Evolutionary conservation across 2,329 filamentous ascomycete genomes (phyloP).

Genomic region (Neonectria faginata): DNA sequence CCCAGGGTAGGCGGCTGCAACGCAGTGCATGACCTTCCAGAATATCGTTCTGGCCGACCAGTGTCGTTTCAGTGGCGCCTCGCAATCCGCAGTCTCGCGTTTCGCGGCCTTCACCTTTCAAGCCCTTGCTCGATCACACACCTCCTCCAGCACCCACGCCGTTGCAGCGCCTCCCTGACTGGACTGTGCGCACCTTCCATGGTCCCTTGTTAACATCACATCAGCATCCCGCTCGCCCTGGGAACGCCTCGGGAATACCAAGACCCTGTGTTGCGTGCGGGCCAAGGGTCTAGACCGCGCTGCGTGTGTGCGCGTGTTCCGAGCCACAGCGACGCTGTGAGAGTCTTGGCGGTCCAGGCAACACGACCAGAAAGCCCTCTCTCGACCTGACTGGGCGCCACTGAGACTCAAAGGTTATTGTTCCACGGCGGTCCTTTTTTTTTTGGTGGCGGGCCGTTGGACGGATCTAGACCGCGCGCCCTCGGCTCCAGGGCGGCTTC

Average conservation of each 20-base stretch:
- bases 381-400: slow-evolving; percentile 5
- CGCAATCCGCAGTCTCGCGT: slow-evolving; percentile 11
- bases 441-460: slow-evolving; percentile 28
- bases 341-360: slow-evolving; percentile 16
- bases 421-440: slow-evolving; percentile 16
- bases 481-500: background rate
- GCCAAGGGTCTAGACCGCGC: slow-evolving; percentile 32
- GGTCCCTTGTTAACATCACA: too few relatives aligned
- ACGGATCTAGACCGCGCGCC: slow-evolving; percentile 21
- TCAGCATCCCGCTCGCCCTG: slow-evolving; percentile 10
- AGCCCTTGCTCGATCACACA: slow-evolving; percentile 5
- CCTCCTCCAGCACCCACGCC: background rate
- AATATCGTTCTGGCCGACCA: slow-evolving; percentile 1
- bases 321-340: slow-evolving; percentile 35
- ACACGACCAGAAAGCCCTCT: slow-evolving; percentile 1
- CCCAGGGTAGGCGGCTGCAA: background rate
- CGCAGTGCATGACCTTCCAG: slow-evolving; percentile 20
- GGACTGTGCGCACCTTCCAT: background rate
- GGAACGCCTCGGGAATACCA: slow-evolving; percentile 45
- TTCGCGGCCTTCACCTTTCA: background rate
- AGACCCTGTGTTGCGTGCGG: background rate
- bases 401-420: background rate
- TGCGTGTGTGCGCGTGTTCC: slow-evolving; percentile 38
- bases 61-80: slow-evolving; percentile 9
- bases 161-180: slow-evolving; percentile 6